Evolutionary conservation across 1,284 basidiomycete species (phyloP).

Genomic region (Irpex rosettiformis): DNA sequence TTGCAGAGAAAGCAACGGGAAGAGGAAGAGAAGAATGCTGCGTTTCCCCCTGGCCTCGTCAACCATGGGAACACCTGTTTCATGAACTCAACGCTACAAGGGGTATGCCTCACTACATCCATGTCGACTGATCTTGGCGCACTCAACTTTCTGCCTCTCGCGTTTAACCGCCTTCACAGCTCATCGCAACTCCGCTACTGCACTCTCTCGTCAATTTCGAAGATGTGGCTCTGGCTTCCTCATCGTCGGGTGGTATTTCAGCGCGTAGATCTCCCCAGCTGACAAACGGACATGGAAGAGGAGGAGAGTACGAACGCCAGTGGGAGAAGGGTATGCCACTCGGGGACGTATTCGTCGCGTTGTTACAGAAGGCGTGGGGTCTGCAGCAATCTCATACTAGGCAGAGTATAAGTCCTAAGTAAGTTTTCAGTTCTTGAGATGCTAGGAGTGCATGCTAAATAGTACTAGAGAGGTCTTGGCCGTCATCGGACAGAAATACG

Average conservation of each 20-base stretch:
- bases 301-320: constrained; percentile 44
- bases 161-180: too few species aligned
- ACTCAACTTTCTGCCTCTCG: background rate
- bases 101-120: constrained; percentile 32
- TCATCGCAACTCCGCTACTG: constrained; percentile 63
- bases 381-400: constrained; percentile 46
- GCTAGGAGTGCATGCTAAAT: too few species aligned
- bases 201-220: constrained; percentile 58
- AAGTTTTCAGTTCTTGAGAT: constrained; percentile 23
- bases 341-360: constrained; percentile 55
- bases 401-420: constrained; percentile 64
- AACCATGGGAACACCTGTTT: constrained; percentile 93
- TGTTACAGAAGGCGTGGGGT: constrained; percentile 60
- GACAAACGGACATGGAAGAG: constrained; percentile 60
- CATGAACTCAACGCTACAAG: constrained; percentile 86
- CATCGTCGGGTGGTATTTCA: constrained; percentile 35
- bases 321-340: constrained; percentile 61
- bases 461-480: constrained; percentile 54
- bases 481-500: constrained; percentile 80
- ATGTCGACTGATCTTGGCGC: background rate
- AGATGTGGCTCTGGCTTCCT: constrained; percentile 39
- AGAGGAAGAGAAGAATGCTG: constrained; percentile 54
- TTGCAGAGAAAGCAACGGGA: constrained; percentile 54
- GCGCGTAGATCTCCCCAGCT: constrained; percentile 58
- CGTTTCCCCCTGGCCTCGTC: constrained; percentile 70